Evolutionary conservation across 495 filamentous ascomycete species (phyloP), one percentile per base, ranked within the genome.

Genomic region (Penicillium psychrofluorescens): DNA sequence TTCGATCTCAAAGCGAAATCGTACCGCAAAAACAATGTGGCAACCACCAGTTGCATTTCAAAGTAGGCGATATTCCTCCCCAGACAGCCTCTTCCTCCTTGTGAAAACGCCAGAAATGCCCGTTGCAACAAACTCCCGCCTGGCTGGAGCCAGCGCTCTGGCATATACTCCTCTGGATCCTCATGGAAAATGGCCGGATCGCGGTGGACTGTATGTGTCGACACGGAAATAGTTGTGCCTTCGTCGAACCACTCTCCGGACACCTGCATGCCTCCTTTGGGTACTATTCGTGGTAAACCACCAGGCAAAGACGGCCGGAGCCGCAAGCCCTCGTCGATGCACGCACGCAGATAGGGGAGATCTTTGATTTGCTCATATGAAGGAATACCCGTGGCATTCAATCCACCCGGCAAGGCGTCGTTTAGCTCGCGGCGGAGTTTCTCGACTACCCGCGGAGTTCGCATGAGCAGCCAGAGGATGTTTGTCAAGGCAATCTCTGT

Each of bases 11-110:
- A 50, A 36, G 70, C 66, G 53, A 89, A 86, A 13, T 83, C 77
- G 58, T 83, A 91, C 36, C 82, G 59, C 36, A 75, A 56, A 46
- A 80, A 83, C 59, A 86, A 79, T 6, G 81, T 84, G 1, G 74
- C 74, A 22, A 82, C 80, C 51, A 90, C 89, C 36, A 89, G 64
- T 48, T 79, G 79, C 70, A 90, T 64, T 62, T 90, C 87, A 84
- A 91, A 88, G 63, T 89, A 84, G 4, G 86, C 86, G 2, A 91
- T 82, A 54, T 87, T 88, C 40, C 83, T 56, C 0, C 86, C 86
- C 32, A 90, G 83, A 52, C 86, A 90, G 1, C 80, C 75, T 11
- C 86, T 59, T 1, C 86, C 86, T 0, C 86, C 86, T 47, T 82
- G 74, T 37, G 75, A 80, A 49, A 91, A 91, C 0, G 86, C 86